Conservation (phyloP, 345 rosid species). For the Raphanus sativus region DNA sequence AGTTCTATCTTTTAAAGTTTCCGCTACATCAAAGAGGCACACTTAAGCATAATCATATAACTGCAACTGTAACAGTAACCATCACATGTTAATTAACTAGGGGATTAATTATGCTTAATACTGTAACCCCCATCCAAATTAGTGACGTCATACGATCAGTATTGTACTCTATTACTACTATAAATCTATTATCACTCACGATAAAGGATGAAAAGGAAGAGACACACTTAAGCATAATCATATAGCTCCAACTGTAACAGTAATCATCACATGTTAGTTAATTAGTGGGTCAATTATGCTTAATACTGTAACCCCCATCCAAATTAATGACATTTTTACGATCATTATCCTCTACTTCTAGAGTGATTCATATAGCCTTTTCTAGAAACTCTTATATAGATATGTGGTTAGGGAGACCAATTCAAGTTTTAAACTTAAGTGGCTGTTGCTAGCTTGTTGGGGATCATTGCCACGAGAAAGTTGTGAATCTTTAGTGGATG, state of each 20-base stretch:
- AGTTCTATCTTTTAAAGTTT: no score
- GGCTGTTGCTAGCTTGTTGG: constrained; percentile 14
- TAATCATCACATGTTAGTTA: constrained; percentile 20
- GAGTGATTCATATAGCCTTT: not conserved
- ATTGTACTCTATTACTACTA: not conserved
- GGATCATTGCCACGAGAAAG: constrained; percentile 24
- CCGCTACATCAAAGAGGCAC: no score
- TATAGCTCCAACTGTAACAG: constrained; percentile 14
- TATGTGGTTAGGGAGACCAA: constrained; percentile 22
- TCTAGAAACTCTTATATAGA: not conserved
- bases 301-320: constrained; percentile 27
- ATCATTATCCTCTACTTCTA: constrained; percentile 20
- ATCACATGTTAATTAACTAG: constrained; percentile 16
- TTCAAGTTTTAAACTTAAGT: constrained; percentile 15
- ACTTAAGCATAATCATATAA: constrained; percentile 25
- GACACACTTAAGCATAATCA: constrained; percentile 29
- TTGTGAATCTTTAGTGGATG: constrained; percentile 27
- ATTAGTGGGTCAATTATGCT: constrained; percentile 7
- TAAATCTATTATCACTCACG: not conserved
- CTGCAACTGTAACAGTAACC: constrained; percentile 14
- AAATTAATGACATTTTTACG: constrained; percentile 12
- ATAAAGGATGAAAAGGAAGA: not conserved
- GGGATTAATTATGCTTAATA: constrained; percentile 8
- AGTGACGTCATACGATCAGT: constrained; percentile 19
- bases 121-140: constrained; percentile 28